These are phyloP conservation scores for Fusarium cicatricum DNA, from an alignment of 2,329 filamentous ascomycete species.

Conservation along the genomic window DNA sequence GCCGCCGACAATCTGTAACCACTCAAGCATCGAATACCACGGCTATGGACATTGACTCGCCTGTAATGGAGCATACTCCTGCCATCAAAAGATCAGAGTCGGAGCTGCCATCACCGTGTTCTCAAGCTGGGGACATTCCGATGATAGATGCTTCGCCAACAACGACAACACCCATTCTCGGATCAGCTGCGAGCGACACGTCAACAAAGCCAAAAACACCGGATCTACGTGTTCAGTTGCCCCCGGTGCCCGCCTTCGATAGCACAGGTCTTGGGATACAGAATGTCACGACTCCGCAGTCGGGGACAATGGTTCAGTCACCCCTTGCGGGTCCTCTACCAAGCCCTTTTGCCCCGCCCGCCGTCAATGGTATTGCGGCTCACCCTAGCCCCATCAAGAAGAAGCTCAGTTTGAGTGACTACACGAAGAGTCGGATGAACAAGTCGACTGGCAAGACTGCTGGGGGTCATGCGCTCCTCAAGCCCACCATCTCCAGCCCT, in stretches of 20 bases:
- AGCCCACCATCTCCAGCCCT: conserved; percentile 47
- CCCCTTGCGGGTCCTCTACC: conserved; percentile 56
- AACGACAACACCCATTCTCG: conserved; percentile 31
- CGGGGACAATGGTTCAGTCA: conserved; percentile 57
- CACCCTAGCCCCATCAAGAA: conserved; percentile 71
- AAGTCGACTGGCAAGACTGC: conserved; percentile 56
- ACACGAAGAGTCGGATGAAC: conserved; percentile 66
- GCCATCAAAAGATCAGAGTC: conserved; percentile 25
- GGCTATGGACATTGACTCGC: conserved; percentile 53
- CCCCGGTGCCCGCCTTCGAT: conserved; percentile 62
- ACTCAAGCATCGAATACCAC: conserved; percentile 42
- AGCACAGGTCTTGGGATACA: conserved; percentile 47
- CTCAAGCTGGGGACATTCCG: conserved; percentile 36
- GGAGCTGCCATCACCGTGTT: conserved; percentile 37
- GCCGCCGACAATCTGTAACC: conserved; percentile 39
- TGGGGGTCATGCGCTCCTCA: conserved; percentile 42
- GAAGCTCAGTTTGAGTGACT: conserved; percentile 73
- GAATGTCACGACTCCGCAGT: conserved; percentile 56
- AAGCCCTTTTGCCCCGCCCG: conserved; percentile 53
- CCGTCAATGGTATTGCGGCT: conserved; percentile 54
- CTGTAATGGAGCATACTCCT: conserved; percentile 44
- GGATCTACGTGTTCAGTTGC: conserved; percentile 64
- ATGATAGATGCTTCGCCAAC: conserved; percentile 47
- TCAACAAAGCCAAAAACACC: conserved; percentile 51
- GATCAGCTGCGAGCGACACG: conserved; percentile 23